phyloP scores from a whole-genome alignment of 2,329 filamentous ascomycete genomes.

The Fragosphaeria purpurea region DNA sequence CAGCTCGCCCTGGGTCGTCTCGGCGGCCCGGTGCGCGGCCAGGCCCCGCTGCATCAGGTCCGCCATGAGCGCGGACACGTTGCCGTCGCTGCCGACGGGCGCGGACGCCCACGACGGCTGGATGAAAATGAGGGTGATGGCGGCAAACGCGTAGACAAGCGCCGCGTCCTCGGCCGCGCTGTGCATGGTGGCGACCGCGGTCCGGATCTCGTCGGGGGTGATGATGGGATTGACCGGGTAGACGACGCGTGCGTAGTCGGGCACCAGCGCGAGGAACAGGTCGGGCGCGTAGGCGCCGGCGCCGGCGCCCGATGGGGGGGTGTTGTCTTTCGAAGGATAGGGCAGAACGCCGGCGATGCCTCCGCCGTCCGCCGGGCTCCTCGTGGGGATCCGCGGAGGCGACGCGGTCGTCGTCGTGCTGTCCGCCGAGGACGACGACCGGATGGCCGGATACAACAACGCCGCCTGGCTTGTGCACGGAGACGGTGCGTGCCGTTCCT shows the following conservation, averaged over 20 bases:
- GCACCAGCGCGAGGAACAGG: conserved; percentile 32
- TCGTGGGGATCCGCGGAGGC: too few species aligned
- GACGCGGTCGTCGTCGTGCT: too few species aligned
- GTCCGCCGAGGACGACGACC: neutral
- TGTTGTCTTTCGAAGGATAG: conserved; percentile 1
- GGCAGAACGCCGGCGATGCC: too few species aligned
- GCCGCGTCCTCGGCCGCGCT: conserved; percentile 26
- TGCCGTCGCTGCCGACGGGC: too few species aligned
- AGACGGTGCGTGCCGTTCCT: neutral
- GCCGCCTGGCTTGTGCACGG: neutral
- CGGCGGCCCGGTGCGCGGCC: conserved; percentile 19
- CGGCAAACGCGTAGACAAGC: conserved; percentile 34
- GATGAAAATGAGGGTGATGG: conserved; percentile 33
- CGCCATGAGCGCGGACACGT: neutral
- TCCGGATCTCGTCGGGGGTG: conserved; percentile 26
- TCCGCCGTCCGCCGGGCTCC: too few species aligned
- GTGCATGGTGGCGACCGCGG: conserved; percentile 25
- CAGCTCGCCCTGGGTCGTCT: conserved; percentile 20
- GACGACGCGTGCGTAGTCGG: conserved; percentile 32
- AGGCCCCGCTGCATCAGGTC: conserved; percentile 22
- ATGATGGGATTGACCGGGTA: conserved; percentile 39
- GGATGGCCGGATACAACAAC: neutral
- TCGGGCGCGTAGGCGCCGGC: neutral
- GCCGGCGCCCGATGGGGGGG: too few species aligned
- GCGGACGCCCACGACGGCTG: conserved; percentile 6